These are phyloP conservation scores for Meyerozyma sp. DNA, from an alignment of 1,139 yeast species.

Conservation along the genomic window DNA sequence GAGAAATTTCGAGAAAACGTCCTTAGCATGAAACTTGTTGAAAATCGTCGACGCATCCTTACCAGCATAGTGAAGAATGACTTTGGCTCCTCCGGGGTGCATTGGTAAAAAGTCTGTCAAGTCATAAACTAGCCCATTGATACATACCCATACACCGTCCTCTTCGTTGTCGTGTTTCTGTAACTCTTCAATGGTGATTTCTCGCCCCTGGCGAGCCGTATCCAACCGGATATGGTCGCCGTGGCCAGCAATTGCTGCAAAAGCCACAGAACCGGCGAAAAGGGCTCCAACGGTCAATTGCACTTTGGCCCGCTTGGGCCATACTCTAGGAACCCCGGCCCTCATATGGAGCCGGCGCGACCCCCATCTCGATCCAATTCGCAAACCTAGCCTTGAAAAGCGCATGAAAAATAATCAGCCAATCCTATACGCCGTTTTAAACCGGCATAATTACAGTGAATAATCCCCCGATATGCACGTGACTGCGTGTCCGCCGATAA, in stretches of 20 bases:
- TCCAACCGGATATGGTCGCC: too few relatives aligned
- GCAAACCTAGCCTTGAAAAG: too few relatives aligned
- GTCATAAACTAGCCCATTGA: conserved; percentile 25
- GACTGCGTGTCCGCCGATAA: conserved; percentile 24
- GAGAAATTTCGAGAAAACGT: conserved; percentile 10
- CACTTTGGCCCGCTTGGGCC: too few relatives aligned
- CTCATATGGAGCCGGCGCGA: too few relatives aligned
- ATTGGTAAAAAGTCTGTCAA: conserved; percentile 21
- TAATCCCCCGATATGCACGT: conserved; percentile 16
- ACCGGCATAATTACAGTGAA: neutral
- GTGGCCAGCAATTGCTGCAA: too few relatives aligned
- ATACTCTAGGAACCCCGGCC: too few relatives aligned
- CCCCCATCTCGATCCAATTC: too few relatives aligned
- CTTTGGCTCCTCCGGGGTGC: conserved; percentile 21
- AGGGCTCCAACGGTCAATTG: too few relatives aligned
- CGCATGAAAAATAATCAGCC: too few relatives aligned
- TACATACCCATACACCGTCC: conserved; percentile 19
- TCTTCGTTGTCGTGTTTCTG: conserved; percentile 6
- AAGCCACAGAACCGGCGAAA: too few relatives aligned
- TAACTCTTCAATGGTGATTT: conserved; percentile 8
- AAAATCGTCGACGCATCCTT: conserved; percentile 19
- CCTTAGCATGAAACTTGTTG: conserved; percentile 10
- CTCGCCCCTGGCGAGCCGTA: conserved; percentile 2
- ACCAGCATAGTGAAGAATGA: conserved; percentile 22
- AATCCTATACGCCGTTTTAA: too few relatives aligned